Conservation (phyloP, 805 yeast genomes). For the Grigorovia transvaalensis region DNA sequence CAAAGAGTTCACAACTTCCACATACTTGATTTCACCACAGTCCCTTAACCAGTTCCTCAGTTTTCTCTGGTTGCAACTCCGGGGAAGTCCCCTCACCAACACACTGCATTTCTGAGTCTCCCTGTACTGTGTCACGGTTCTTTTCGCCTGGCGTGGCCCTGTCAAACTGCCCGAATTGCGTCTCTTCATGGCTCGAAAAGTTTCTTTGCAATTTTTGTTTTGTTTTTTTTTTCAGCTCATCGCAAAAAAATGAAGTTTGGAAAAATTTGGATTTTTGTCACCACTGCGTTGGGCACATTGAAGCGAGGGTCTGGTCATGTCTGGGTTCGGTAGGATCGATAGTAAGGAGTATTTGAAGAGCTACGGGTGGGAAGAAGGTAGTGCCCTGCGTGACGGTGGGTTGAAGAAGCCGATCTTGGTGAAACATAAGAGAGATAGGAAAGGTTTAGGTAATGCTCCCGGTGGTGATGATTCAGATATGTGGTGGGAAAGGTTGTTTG, state of each 20-base stretch:
- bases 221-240: conserved; percentile 10
- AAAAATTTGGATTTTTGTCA: no score
- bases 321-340: conserved; percentile 46
- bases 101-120: conserved; percentile 33
- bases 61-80: conserved; percentile 29
- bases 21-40: conserved; percentile 46
- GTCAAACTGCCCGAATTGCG: neutral
- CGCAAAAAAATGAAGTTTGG: neutral
- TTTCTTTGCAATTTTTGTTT: neutral
- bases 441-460: conserved; percentile 75
- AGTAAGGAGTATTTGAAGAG: conserved; percentile 60
- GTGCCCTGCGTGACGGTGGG: conserved; percentile 72
- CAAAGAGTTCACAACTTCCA: conserved; percentile 20
- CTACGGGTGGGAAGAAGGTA: conserved; percentile 90
- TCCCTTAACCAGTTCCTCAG: conserved; percentile 40
- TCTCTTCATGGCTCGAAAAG: conserved; percentile 1
- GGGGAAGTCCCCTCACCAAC: conserved; percentile 41
- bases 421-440: conserved; percentile 79
- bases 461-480: conserved; percentile 64
- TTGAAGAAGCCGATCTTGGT: conserved; percentile 77
- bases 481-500: conserved; percentile 97
- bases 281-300: no score
- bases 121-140: conserved; percentile 35
- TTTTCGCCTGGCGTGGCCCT: conserved; percentile 2
- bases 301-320: neutral